Evolutionary conservation across 768 basidiomycete genomes (phyloP).

Genomic region (Pulveroboletus sp.): DNA sequence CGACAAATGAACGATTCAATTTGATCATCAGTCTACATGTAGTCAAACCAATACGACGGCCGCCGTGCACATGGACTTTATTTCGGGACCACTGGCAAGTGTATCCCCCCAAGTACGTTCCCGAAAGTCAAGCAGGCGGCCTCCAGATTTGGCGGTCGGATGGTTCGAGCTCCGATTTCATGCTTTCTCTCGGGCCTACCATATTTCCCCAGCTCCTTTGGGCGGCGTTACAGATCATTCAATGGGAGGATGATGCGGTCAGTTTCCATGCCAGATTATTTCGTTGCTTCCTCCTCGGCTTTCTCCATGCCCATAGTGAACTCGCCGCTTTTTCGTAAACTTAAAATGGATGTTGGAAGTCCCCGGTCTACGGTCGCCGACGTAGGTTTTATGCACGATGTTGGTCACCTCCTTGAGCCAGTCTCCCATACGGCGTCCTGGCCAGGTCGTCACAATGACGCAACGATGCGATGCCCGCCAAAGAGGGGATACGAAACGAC

Average conservation of each 20-base stretch:
- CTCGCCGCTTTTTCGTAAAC: not conserved
- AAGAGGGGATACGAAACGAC: slow-evolving; percentile 3
- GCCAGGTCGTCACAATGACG: not conserved
- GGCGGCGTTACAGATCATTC: not conserved
- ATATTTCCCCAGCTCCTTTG: slow-evolving; percentile 1
- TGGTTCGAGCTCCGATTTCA: slow-evolving; percentile 6
- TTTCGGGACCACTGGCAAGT: no score
- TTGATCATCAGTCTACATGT: not conserved
- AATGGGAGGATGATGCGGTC: slow-evolving; percentile 17
- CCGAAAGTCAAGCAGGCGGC: not conserved
- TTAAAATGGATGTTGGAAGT: not conserved
- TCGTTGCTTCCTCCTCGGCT: slow-evolving; percentile 8
- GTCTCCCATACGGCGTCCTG: not conserved
- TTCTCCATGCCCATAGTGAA: slow-evolving; percentile 1
- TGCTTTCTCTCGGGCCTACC: not conserved
- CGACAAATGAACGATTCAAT: not conserved
- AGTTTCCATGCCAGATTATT: slow-evolving; percentile 11
- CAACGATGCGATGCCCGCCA: slow-evolving; percentile 8
- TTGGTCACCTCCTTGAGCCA: not conserved
- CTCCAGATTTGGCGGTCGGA: not conserved
- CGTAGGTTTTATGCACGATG: not conserved
- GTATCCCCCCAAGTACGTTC: not conserved
- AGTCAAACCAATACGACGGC: not conserved
- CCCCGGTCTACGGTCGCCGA: not conserved
- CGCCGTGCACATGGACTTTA: not conserved